These are phyloP conservation scores for Talaromyces atroroseus DNA, from an alignment of 2,329 filamentous ascomycete species.

Conservation along the genomic window DNA sequence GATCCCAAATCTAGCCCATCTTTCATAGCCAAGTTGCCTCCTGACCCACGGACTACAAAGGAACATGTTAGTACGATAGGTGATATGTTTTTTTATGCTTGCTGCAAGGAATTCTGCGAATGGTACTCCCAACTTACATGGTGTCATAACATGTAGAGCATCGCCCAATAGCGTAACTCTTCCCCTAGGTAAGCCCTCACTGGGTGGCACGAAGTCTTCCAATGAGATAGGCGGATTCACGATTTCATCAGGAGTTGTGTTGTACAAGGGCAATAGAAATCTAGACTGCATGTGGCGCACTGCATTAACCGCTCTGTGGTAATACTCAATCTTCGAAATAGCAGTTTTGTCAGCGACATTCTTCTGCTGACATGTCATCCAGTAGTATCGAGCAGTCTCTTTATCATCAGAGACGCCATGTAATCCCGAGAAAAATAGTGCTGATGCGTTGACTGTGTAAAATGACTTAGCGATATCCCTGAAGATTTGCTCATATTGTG, in stretches of 20 bases:
- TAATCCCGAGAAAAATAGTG: not conserved
- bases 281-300: not conserved
- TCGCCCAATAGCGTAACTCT: slow-evolving; percentile 5
- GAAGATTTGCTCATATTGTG: slow-evolving; percentile 4
- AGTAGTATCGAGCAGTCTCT: slow-evolving; percentile 5
- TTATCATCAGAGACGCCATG: not conserved
- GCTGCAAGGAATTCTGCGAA: not conserved
- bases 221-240: not conserved
- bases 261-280: slow-evolving; percentile 1
- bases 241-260: not conserved
- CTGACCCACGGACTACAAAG: not conserved
- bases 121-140: not conserved
- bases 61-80: not conserved
- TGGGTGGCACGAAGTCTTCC: slow-evolving; percentile 1
- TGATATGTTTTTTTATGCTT: not conserved
- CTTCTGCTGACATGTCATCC: slow-evolving; percentile 2
- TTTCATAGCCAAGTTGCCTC: slow-evolving; percentile 3
- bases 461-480: not conserved
- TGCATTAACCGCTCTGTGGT: not conserved
- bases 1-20: not conserved
- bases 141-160: slow-evolving; percentile 5
- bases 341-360: not conserved
- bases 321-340: not conserved
- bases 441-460: not conserved
- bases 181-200: not conserved